These are phyloP conservation scores for Ceratobasidium sp. DNA, from an alignment of 1,284 basidiomycete genomes.

Conservation along the genomic window DNA sequence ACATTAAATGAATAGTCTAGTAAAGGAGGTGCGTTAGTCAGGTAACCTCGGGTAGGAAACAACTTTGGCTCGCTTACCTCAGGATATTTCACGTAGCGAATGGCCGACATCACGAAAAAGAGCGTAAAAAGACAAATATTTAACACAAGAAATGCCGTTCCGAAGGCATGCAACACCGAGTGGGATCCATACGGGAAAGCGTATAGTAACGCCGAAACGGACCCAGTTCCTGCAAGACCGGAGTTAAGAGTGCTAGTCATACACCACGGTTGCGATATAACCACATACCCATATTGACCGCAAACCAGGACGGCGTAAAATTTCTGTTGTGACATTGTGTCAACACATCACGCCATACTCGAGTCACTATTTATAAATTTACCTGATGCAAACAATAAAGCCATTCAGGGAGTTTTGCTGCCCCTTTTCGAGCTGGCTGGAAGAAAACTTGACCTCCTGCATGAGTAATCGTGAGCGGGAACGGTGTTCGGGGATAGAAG, in stretches of 20 bases:
- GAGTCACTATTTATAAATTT: not conserved
- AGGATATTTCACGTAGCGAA: slow-evolving; percentile 35
- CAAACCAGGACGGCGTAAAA: slow-evolving; percentile 42
- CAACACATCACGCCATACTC: not conserved
- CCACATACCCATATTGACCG: slow-evolving; percentile 32
- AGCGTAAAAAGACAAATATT: slow-evolving; percentile 22
- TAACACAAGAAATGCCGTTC: slow-evolving; percentile 25
- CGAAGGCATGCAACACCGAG: slow-evolving; percentile 22
- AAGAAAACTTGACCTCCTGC: not conserved
- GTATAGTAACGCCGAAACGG: slow-evolving; percentile 24
- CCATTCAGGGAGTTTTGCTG: not conserved
- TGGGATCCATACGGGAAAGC: slow-evolving; percentile 32
- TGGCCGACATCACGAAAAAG: slow-evolving; percentile 14
- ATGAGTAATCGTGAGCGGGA: not conserved
- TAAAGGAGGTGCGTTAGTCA: not conserved
- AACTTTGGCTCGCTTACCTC: not conserved
- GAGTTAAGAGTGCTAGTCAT: not conserved
- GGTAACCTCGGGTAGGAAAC: not conserved
- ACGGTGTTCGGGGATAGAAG: no score
- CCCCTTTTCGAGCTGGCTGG: slow-evolving; percentile 8
- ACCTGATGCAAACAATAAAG: slow-evolving; percentile 25
- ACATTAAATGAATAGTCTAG: slow-evolving; percentile 18
- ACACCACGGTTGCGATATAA: not conserved
- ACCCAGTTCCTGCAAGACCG: slow-evolving; percentile 20
- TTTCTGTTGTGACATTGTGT: not conserved